These are phyloP conservation scores for Casuarina equisetifolia DNA, from an alignment of 306 rosid genomes.

Conservation along the genomic window DNA sequence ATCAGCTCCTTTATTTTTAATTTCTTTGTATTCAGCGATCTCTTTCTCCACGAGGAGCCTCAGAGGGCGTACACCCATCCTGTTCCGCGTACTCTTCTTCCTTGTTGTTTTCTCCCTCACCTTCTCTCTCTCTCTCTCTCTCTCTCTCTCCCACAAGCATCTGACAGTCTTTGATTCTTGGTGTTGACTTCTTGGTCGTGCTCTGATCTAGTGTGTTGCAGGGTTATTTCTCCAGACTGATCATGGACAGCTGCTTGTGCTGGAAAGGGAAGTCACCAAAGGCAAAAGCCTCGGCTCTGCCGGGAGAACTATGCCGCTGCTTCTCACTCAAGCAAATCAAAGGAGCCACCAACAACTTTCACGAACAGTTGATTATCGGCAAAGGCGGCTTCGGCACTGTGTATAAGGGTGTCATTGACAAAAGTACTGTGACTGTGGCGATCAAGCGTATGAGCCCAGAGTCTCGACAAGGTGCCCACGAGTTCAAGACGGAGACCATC, in stretches of 20 bases:
- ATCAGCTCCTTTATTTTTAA: no score
- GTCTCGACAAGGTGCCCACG: constrained; percentile 38
- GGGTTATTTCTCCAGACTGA: neutral
- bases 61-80: no score
- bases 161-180: neutral
- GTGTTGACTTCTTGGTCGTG: neutral
- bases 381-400: neutral
- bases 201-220: neutral
- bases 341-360: neutral
- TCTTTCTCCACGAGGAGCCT: no score
- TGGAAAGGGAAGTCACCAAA: neutral
- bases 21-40: no score
- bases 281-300: neutral
- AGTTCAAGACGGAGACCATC: constrained; percentile 49
- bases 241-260: neutral
- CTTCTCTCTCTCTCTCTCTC: no score
- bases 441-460: constrained; percentile 31
- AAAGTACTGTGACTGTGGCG: neutral
- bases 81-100: no score
- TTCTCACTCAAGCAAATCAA: neutral
- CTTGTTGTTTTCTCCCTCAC: no score
- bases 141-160: no score
- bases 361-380: neutral
- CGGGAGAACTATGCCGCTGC: neutral
- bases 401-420: constrained; percentile 18